Base-by-base conservation (phyloP, 2,329 filamentous ascomycete species). In the Cercospora zeina region DNA sequence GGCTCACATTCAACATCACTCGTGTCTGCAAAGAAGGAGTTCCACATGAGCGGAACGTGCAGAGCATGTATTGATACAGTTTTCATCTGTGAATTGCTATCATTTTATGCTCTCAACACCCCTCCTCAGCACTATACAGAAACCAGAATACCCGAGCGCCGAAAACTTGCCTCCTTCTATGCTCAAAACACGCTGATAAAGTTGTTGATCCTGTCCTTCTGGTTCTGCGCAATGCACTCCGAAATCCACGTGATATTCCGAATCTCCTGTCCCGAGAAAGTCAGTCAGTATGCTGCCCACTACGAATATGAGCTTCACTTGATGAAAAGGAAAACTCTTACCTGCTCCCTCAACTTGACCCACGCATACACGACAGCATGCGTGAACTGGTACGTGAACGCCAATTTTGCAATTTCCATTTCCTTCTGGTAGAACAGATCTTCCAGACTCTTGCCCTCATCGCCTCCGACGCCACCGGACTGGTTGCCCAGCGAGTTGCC, bases 171-270 rank as follows among this genome's bases (percentile, higher is more conserved):
- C 3, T 14, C 49, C 19, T 59, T 14, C 21, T 31, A 39, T 45
- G 34, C 58, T 62, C 64, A 96, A 79, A 99, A 96, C 65, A 97
- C 95, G 79, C 92, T 96, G 77, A 99, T 99, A 79, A 96, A 99
- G 80, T 97, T 99, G 71, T 91, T 90, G 76, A 99, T 97, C 75
- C 95, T 87, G 78, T 99, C 95, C 82, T 99, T 99, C 80, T 99
- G 95, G 82, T 96, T 97, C 80, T 99, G 95, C 60, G 95, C 95
- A 84, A 99, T 99, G 80, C 95, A 99, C 79, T 99, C 95, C 21
- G 95, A 89, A 77, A 99, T 99, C 95, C 95, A 99, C 56, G 95
- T 97, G 74, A 99, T 96, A 79, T 99, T 99, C 68, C 95, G 90
- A 72, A 97, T 97, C 89, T 99, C 95, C 93, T 97, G 66, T 42